Evolutionary conservation across 768 basidiomycete species (phyloP), one percentile per base, ranked within the genome.

Genomic region (Pisolithus marmoratus): DNA sequence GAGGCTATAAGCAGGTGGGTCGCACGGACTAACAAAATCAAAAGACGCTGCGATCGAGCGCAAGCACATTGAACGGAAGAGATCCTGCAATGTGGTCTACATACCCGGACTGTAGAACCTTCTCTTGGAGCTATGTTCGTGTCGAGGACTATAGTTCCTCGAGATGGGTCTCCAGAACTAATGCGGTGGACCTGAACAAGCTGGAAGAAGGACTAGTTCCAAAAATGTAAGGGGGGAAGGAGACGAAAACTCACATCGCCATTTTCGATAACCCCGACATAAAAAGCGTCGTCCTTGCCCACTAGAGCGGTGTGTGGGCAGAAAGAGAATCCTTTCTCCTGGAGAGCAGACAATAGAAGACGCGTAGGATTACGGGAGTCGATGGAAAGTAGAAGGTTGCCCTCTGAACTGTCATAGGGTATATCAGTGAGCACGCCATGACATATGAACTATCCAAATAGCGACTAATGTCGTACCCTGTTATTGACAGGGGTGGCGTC

Each of bases 91-190:
- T 27, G 23, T 15, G 9, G 24, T 45, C 24, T 11, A 58, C 72
- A 69, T 69, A 75, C 78, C 69, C 81, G 79, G 15, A 87, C 77
- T 3, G 58, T 53, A 7, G 76, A 68, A n/a, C 81, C 83, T 14
- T 68, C 60, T 3, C 57, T 58, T 2, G 84, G 85, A 3, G 83
- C 78, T 14, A 67, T 69, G 20, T 73, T 68, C 1, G 78, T 69
- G 20, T 81, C 79, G 1, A 90, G 69, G 1, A 87, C 80, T 14
- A 90, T 74, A 4, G 76, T 74, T 2, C 88, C 88, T 6, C 83
- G 76, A 15, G 81, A 81, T 2, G 85, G 87, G 60, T 85, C 86
- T 3, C 88, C 88, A 0, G 87, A 83, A 22, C 74, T 80, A 52
- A 90, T 82, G 50, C 69, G 74, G 58, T 78, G 79, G 37, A 84